Evolutionary conservation across 2,329 filamentous ascomycete species (phyloP).

Genomic region (Botryotinia globosa): DNA sequence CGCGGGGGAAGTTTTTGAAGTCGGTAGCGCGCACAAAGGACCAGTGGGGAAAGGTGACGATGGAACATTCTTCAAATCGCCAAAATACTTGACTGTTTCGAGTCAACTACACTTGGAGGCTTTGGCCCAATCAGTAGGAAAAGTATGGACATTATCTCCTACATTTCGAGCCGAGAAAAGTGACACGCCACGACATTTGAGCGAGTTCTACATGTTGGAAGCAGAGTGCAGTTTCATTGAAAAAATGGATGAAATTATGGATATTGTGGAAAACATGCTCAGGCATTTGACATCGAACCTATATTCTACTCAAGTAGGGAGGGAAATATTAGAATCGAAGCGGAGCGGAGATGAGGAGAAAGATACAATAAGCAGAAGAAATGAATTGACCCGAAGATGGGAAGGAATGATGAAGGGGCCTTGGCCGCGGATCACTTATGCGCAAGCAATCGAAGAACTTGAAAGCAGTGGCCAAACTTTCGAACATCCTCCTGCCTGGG

Average conservation of each 20-base stretch:
- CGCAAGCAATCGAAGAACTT: constrained; percentile 69
- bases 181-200: constrained; percentile 89
- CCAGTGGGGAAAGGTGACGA: constrained; percentile 37
- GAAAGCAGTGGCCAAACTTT: constrained; percentile 60
- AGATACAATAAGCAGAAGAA: constrained; percentile 2
- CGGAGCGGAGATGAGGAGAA: constrained; percentile 19
- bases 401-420: constrained; percentile 53
- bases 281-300: constrained; percentile 50
- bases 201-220: constrained; percentile 99
- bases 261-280: constrained; percentile 76
- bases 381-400: constrained; percentile 68
- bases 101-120: constrained; percentile 93
- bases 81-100: constrained; percentile 96
- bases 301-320: constrained; percentile 46
- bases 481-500: constrained; percentile 66
- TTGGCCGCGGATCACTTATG: constrained; percentile 85
- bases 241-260: constrained; percentile 68
- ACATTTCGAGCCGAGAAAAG: constrained; percentile 92
- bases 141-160: constrained; percentile 91
- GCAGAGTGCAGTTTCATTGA: constrained; percentile 80
- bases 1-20: constrained; percentile 85
- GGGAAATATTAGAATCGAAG: constrained; percentile 46
- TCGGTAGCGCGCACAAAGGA: constrained; percentile 42
- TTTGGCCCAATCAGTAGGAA: constrained; percentile 79
- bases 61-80: constrained; percentile 71